Base-by-base conservation (phyloP, 2,329 filamentous ascomycete species). In the Madurella fahalii region DNA sequence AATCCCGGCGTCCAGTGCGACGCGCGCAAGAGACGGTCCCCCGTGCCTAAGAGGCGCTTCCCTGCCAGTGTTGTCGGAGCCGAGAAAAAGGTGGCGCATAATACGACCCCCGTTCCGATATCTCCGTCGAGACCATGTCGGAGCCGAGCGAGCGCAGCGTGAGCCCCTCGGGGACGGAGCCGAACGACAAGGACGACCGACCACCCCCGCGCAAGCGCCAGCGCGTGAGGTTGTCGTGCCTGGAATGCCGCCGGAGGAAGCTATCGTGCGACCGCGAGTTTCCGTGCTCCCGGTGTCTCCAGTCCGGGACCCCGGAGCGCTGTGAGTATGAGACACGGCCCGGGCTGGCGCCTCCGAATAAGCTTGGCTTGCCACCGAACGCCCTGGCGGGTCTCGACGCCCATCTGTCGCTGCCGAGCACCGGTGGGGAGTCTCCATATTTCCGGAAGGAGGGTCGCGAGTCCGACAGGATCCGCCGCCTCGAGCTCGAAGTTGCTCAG, bases 221-320 rank as follows among this genome's bases (percentile, higher is more conserved):
- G 71, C 75, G 81, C 39, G 78, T 84, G 44, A 73, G 81, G 15
- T 73, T 84, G 42, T 82, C 79, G 46, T 84, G 81, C 59, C 74
- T 84, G 41, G 81, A 83, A 62, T 84, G 81, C 61, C 78, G 81
- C 41, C 75, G 81, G 51, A 74, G 81, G 52, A 84, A 84, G 71
- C 72, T 84, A 39, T 83, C 80, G 25, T 84, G 81, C 66, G 82
- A 83, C 67, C 74, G 81, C 57, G 81, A 81, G 65, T 76, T 83
- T 61, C 81, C 81, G 20, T 84, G 81, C 64, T 80, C 83, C 67
- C 77, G 81, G 45, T 84, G 81, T 67, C 75, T 83, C 67, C 83
- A 83, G 69, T 83, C 80, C 57, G 80, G 80, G 62, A 84, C 80
- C 30, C 76, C 80, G 17, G 81, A 83, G 49, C 75, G 77, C 15